phyloP scores from a whole-genome alignment of 2,329 filamentous ascomycete species.

The Penicillium sp. region DNA sequence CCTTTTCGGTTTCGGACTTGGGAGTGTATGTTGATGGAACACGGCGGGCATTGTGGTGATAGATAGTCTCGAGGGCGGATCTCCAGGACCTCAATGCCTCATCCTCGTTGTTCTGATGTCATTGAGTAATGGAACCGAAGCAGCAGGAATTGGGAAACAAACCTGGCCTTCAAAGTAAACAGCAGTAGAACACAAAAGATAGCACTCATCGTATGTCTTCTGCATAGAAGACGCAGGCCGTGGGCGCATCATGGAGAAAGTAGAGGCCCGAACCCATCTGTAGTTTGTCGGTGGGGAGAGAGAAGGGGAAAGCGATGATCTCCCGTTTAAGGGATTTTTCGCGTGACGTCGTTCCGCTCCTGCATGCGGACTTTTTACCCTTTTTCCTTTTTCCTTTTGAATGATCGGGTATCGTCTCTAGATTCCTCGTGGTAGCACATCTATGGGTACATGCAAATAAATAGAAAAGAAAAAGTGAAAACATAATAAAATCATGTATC shows the following conservation, averaged over 20 bases:
- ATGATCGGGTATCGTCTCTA: slow-evolving; percentile 19
- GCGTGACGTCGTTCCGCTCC: slow-evolving; percentile 31
- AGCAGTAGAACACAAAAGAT: slow-evolving; percentile 88
- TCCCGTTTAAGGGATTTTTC: slow-evolving; percentile 24
- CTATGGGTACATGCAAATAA: slow-evolving; percentile 27
- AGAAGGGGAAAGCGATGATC: slow-evolving; percentile 18
- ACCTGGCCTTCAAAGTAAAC: slow-evolving; percentile 95
- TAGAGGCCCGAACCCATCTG: slow-evolving; percentile 20
- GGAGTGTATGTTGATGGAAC: slow-evolving; percentile 64
- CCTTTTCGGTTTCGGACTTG: slow-evolving; percentile 75
- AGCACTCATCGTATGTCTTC: slow-evolving; percentile 97
- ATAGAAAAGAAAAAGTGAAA: slow-evolving; percentile 10
- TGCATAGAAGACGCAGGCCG: slow-evolving; percentile 71
- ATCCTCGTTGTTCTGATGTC: slow-evolving; percentile 71
- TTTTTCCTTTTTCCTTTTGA: not conserved
- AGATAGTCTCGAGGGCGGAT: slow-evolving; percentile 79
- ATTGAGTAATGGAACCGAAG: slow-evolving; percentile 14
- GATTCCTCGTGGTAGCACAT: slow-evolving; percentile 20
- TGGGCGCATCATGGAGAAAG: slow-evolving; percentile 46
- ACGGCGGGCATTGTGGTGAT: slow-evolving; percentile 74
- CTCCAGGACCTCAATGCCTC: slow-evolving; percentile 91
- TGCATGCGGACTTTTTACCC: slow-evolving; percentile 15
- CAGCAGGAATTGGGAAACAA: slow-evolving; percentile 18
- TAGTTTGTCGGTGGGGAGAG: slow-evolving; percentile 12
- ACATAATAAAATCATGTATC: slow-evolving; percentile 15